Base-by-base conservation (phyloP, 768 basidiomycete genomes). In the Suillus paluster region DNA sequence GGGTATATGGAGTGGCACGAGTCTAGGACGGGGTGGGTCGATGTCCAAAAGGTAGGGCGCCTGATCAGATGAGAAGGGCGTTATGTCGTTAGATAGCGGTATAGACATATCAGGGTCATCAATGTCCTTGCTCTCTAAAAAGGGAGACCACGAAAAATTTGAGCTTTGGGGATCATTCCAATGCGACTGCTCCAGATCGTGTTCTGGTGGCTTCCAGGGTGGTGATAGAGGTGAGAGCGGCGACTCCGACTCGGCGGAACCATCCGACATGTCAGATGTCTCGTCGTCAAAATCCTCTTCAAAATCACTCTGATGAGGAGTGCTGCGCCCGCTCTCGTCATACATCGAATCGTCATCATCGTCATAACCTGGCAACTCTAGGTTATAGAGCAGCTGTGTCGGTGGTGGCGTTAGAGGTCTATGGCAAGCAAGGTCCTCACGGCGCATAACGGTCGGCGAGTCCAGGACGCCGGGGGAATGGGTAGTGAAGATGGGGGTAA, bases 371-470 rank as follows among this genome's bases (percentile, higher is more conserved):
- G 83, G 81, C 36, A 83, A 63, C 48, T 67, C 71, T 23, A 73
- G 73, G 0, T 76, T 78, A 46, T 68, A 62, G 33, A 73, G 77
- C 23, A 79, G 78, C 58, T 80, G 70, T 21, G 80, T 81, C 39
- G 79, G 76, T 19, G 81, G 81, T 57, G 81, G 82, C 21, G 81
- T 79, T 61, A 77, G 71, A 3, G 75, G 81, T 64, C 63, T 72
- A 36, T 74, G 72, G 33, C 61, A 71, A 23, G 66, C 63, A 52
- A 73, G 57, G 45, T 72, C 71, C 67, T 66, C 66, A 61, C 74
- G 72, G 34, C 70, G 71, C 68, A 77, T 70, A 56, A 73, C 69
- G 1, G 69, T 61, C 3, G 79, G 73, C 1, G 77, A 78, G 67
- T 78, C 75, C 57, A 78, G 71, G 25, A 77, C 59, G 17, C 78